Percentiles rank a stretch among this genome's conserved stretches.
These are phyloP conservation scores for Daucus carota DNA, from an alignment of 129 eudicot species.

Conservation along the genomic window DNA sequence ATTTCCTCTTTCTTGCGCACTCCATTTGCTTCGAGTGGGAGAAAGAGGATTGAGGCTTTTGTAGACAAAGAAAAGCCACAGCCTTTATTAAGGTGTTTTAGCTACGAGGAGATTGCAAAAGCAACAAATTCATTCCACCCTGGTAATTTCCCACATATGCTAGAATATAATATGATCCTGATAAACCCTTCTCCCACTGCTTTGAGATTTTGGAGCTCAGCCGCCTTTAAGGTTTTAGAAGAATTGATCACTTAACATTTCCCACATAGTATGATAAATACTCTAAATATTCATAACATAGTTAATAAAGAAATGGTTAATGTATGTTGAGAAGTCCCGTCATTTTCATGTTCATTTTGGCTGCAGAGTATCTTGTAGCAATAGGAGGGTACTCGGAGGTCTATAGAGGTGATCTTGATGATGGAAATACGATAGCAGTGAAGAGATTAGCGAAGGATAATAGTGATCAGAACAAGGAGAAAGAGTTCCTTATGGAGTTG, in stretches of 20 bases:
- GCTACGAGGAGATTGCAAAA: conserved; percentile 54
- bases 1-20: conserved; percentile 48
- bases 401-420: conserved; percentile 55
- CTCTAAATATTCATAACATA: neutral
- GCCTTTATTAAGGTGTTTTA: conserved; percentile 57
- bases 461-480: conserved; percentile 61
- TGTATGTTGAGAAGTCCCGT: neutral
- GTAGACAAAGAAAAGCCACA: conserved; percentile 29
- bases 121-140: conserved; percentile 69
- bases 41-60: conserved; percentile 19
- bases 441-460: conserved; percentile 73
- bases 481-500: conserved; percentile 74
- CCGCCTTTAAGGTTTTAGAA: too few species aligned
- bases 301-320: neutral
- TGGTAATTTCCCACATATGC: conserved; percentile 30
- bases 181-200: too few species aligned
- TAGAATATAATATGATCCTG: too few species aligned
- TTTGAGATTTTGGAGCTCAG: too few species aligned
- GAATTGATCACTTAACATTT: too few species aligned
- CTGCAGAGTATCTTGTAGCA: conserved; percentile 73
- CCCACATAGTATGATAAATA: neutral
- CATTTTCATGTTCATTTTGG: neutral
- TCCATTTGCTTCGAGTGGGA: conserved; percentile 32
- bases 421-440: conserved; percentile 64
- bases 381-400: conserved; percentile 94